Base-by-base conservation (phyloP, 768 basidiomycete genomes). In the Tylopilus cervinicoccineus region DNA sequence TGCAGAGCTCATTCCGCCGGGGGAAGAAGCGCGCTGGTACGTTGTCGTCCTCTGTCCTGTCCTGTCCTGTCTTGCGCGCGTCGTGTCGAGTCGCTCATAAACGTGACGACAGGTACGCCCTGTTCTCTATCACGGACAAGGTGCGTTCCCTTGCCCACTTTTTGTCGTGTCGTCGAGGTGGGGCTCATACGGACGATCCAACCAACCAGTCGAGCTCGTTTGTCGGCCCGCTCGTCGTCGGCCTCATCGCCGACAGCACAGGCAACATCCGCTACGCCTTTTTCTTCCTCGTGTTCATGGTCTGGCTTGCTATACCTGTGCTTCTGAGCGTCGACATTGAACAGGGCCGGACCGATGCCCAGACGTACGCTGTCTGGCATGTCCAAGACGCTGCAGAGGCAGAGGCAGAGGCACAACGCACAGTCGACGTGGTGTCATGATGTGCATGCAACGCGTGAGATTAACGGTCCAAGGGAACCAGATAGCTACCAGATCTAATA, bases 121-220 rank as follows among this genome's bases (percentile, higher is more conserved):
- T 97, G 28, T 96, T 87, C 67, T 86, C 87, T 14, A 93, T 97
- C 56, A 95, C 93, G 0, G 89, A 92, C 70, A 91, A 93, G 74
- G 88, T 83, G 22, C 17, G 44, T 20, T 0, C 17, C 5, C 4
- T n/a, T n/a, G n/a, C n/a, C 19, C 10, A 19, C 8, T 7, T 19
- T 36, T 9, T 5, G 11, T 36, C 19, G 34, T 19, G 1, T 36
- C 34, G 1, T 36, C 19, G 5, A 36, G 3, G 34, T 5, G 5
- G 34, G 11, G 9, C 19, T 36, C 17, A 36, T 19, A 3, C 5
- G 9, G 1, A 4, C n/a, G 27, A 19, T 62, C n/a, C n/a, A n/a
- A n/a, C n/a, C n/a, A n/a, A n/a, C n/a, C n/a, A 96, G 86, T 93
- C 92, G 7, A 86, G 85, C 52, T 92, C 90, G 7, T 98, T 97